Conservation (phyloP, 2,329 filamentous ascomycete species). For the Ophiocordyceps robertsii region DNA sequence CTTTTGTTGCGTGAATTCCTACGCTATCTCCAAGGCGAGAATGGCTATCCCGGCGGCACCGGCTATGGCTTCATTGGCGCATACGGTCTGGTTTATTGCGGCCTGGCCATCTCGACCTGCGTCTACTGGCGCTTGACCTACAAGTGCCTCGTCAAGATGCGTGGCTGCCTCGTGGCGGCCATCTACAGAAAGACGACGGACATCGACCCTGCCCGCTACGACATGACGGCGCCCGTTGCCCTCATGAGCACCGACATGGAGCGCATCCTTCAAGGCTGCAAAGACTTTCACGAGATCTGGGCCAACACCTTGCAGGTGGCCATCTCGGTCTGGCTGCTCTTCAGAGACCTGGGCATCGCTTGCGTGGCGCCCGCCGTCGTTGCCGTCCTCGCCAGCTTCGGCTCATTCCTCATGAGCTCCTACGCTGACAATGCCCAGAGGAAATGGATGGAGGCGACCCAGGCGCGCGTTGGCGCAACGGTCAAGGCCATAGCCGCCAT, state of each 20-base stretch:
- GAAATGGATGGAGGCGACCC: slow-evolving; percentile 21
- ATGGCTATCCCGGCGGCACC: neutral
- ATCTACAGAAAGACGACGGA: slow-evolving; percentile 15
- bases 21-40: neutral
- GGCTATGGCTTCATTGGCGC: slow-evolving; percentile 30
- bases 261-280: slow-evolving; percentile 20
- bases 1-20: neutral
- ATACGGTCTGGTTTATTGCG: slow-evolving; percentile 22
- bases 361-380: neutral
- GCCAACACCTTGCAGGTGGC: slow-evolving; percentile 25
- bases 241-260: slow-evolving; percentile 36
- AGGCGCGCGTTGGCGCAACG: slow-evolving; percentile 19
- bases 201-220: slow-evolving; percentile 16
- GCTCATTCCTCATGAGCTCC: slow-evolving; percentile 1
- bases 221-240: slow-evolving; percentile 28
- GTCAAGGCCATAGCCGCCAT: slow-evolving; percentile 12
- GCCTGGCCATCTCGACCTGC: slow-evolving; percentile 20
- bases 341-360: slow-evolving; percentile 16
- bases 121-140: slow-evolving; percentile 23
- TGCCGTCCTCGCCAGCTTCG: slow-evolving; percentile 1
- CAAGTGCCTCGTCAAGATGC: slow-evolving; percentile 19
- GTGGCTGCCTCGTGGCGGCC: slow-evolving; percentile 14
- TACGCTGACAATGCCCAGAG: slow-evolving; percentile 11
- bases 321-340: slow-evolving; percentile 31
- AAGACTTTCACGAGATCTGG: slow-evolving; percentile 26